Conservation (phyloP, 1,284 basidiomycete genomes). For the Mycena citricolor region DNA sequence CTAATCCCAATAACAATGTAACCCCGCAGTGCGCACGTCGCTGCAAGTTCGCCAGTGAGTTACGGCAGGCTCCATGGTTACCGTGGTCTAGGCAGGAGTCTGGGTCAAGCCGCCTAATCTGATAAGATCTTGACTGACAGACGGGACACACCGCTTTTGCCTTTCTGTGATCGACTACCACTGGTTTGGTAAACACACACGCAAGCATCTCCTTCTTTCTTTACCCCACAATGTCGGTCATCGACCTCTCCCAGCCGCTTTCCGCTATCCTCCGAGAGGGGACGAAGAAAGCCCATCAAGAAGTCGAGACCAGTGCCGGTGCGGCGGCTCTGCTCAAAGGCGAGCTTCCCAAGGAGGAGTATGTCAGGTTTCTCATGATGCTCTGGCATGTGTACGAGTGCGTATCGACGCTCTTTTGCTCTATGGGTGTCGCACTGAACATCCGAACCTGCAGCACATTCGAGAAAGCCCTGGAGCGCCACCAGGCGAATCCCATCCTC, state of each 20-base stretch:
- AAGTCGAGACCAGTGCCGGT: constrained; percentile 59
- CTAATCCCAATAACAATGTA: too few relatives aligned
- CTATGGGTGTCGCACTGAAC: not conserved
- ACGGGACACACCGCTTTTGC: too few relatives aligned
- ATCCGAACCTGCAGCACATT: constrained; percentile 46
- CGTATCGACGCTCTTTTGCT: constrained; percentile 32
- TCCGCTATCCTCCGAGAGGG: constrained; percentile 52
- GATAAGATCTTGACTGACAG: too few relatives aligned
- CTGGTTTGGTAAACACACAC: too few relatives aligned
- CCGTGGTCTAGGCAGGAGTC: too few relatives aligned
- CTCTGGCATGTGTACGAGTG: constrained; percentile 80
- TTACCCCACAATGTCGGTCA: constrained; percentile 34
- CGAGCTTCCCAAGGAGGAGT: constrained; percentile 62
- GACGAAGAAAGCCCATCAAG: constrained; percentile 61
- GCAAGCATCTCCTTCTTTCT: too few relatives aligned
- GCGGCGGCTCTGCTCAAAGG: constrained; percentile 63
- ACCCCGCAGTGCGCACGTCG: too few relatives aligned
- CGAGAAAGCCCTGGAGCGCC: constrained; percentile 63
- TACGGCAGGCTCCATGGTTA: too few relatives aligned
- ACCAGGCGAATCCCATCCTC: constrained; percentile 62
- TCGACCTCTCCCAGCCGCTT: constrained; percentile 46
- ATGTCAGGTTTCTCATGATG: constrained; percentile 71
- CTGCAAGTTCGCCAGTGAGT: too few relatives aligned
- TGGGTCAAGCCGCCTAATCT: too few relatives aligned
- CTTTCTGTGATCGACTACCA: too few relatives aligned